Evolutionary conservation across 2,329 filamentous ascomycete species (phyloP).

Genomic region (Aureobasidium sp.): DNA sequence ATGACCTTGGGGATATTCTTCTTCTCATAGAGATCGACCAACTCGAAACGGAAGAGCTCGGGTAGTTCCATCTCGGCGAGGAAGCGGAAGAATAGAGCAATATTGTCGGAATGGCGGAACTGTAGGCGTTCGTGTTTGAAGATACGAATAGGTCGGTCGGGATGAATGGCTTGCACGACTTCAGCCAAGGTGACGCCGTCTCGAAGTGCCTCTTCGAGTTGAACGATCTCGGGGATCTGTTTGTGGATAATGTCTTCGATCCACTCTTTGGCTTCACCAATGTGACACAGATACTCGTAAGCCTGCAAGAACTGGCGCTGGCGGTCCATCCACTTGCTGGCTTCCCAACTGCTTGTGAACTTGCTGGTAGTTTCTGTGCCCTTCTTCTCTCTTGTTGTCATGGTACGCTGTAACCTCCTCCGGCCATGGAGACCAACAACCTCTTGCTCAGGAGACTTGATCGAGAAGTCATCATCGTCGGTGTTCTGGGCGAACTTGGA

Average conservation of each 20-base stretch:
- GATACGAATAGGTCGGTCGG: constrained; percentile 67
- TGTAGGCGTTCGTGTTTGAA: constrained; percentile 81
- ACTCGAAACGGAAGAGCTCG: constrained; percentile 91
- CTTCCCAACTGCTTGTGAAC: constrained; percentile 51
- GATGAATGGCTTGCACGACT: constrained; percentile 81
- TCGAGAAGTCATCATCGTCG: constrained; percentile 69
- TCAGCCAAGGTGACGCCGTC: constrained; percentile 93
- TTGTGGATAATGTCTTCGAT: constrained; percentile 86
- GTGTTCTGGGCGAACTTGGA: constrained; percentile 73
- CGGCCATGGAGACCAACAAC: constrained; percentile 82
- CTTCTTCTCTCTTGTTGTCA: constrained; percentile 45
- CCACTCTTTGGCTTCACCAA: constrained; percentile 98
- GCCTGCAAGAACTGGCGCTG: constrained; percentile 93
- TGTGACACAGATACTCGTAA: constrained; percentile 98
- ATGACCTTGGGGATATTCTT: constrained; percentile 99
- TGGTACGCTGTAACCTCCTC: constrained; percentile 67
- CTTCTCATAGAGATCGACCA: constrained; percentile 97
- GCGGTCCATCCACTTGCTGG: constrained; percentile 97
- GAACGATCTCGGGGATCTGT: constrained; percentile 81
- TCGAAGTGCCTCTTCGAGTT: constrained; percentile 84
- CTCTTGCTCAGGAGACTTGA: constrained; percentile 70
- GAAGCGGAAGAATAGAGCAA: constrained; percentile 90
- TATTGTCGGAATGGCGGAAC: constrained; percentile 95
- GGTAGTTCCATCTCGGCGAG: constrained; percentile 86
- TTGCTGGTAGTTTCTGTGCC: constrained; percentile 24